Conservation (phyloP, 2,329 filamentous ascomycete genomes). For the Cladophialophora carrionii region DNA sequence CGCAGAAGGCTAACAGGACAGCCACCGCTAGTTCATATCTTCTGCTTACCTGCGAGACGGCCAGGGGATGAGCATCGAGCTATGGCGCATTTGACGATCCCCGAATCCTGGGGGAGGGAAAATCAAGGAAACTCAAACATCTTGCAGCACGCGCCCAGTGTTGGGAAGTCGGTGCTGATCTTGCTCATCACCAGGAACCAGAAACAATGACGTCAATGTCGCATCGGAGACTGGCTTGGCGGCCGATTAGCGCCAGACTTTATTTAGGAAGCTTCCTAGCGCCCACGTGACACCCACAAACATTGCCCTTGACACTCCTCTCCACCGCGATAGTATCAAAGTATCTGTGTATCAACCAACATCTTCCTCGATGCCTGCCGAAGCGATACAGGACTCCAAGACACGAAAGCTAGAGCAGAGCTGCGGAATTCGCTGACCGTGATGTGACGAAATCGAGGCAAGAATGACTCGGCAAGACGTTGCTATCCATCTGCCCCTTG, state of each 20-base stretch:
- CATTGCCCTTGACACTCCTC: background rate
- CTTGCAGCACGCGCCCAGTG: background rate
- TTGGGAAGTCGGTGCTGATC: too few species aligned
- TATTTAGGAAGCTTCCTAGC: background rate
- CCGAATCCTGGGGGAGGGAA: background rate
- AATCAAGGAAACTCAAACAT: slow-evolving; percentile 9
- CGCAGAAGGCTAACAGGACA: background rate
- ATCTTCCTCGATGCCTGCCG: background rate
- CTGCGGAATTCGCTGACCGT: background rate
- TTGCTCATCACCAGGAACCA: too few species aligned
- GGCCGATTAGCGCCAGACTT: background rate
- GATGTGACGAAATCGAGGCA: background rate
- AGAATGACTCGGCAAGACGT: background rate
- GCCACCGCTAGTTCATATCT: background rate
- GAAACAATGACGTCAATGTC: too few species aligned
- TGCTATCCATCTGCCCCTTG: background rate
- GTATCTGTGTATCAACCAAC: too few species aligned
- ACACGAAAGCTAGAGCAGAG: background rate
- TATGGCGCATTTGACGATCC: background rate
- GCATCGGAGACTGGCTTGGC: too few species aligned
- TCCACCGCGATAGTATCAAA: background rate
- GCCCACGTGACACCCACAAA: background rate
- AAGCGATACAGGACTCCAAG: background rate
- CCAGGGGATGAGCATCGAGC: background rate
- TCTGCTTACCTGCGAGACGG: too few species aligned